A percentile compares a stretch with the other conserved stretches of the same genome.
phyloP scores from a whole-genome alignment of 257 asterid genomes.

The Rauvolfia tetraphylla region DNA sequence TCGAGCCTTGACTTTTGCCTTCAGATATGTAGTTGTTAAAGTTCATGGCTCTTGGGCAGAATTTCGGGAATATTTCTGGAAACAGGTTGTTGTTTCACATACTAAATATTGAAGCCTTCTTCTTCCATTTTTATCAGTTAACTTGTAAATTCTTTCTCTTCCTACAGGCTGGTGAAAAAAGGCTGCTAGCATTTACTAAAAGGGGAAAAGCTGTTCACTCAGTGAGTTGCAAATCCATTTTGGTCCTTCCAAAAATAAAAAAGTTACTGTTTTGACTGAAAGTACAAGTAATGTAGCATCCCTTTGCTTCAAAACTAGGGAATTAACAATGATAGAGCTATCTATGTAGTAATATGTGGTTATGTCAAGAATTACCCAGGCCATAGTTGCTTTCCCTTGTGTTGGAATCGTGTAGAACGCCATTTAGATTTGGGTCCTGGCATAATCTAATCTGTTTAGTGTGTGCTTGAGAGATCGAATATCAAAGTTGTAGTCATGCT shows the following conservation, averaged over 20 bases:
- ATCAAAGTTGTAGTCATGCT: not conserved
- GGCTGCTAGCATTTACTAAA: slow-evolving; percentile 91
- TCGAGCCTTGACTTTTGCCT: slow-evolving; percentile 41
- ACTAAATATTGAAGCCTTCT: slow-evolving; percentile 9
- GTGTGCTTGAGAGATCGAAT: not conserved
- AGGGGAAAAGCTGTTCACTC: slow-evolving; percentile 75
- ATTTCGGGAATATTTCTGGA: slow-evolving; percentile 67
- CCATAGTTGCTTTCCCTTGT: not conserved
- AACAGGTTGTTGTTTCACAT: slow-evolving; percentile 50
- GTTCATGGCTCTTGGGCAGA: slow-evolving; percentile 87
- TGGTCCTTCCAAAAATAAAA: not conserved
- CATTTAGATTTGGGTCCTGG: not conserved
- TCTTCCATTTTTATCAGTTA: not conserved
- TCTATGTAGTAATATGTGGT: not conserved
- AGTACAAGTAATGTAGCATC: not conserved
- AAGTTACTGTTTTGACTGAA: not conserved
- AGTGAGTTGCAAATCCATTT: slow-evolving; percentile 41
- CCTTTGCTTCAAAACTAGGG: slow-evolving; percentile 1
- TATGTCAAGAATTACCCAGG: not conserved
- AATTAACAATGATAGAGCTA: not conserved
- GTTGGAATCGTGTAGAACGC: not conserved
- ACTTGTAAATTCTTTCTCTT: slow-evolving; percentile 21
- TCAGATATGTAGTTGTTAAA: slow-evolving; percentile 85
- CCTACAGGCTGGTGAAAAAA: slow-evolving; percentile 71
- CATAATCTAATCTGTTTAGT: not conserved